A percentile compares a stretch with the other conserved stretches of the same genome.
Conservation (phyloP, 805 yeast genomes). For the Metschnikowia picachoensis region DNA sequence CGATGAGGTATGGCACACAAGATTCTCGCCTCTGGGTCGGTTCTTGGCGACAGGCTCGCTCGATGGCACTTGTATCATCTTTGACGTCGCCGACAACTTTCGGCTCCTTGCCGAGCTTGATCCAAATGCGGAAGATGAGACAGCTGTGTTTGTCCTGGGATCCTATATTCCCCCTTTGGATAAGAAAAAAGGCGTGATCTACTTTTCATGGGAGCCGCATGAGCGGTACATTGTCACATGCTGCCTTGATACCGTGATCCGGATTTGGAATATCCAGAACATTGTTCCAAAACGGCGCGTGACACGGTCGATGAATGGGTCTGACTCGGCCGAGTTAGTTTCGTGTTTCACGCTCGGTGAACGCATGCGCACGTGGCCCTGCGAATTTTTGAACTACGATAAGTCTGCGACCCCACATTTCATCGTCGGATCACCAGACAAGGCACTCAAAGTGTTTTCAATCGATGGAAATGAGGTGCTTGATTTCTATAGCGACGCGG, state of each 20-base stretch:
- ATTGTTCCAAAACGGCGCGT: conserved; percentile 22
- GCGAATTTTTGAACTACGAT: conserved; percentile 62
- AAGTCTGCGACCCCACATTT: conserved; percentile 39
- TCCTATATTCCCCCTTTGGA: conserved; percentile 24
- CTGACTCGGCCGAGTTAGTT: conserved; percentile 16
- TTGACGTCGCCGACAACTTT: conserved; percentile 52
- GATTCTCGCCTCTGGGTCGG: conserved; percentile 74
- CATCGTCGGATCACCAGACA: conserved; percentile 75
- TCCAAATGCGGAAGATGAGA: conserved; percentile 26
- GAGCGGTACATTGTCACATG: conserved; percentile 66
- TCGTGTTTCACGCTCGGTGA: conserved; percentile 40
- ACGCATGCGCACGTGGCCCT: conserved; percentile 40
- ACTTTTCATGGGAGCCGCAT: conserved; percentile 72
- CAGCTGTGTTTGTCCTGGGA: conserved; percentile 24
- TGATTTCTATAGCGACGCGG: conserved; percentile 39
- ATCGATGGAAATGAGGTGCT: conserved; percentile 38
- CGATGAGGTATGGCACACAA: conserved; percentile 81
- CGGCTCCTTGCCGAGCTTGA: conserved; percentile 28
- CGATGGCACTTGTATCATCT: conserved; percentile 61
- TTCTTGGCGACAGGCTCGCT: conserved; percentile 74
- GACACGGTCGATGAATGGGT: conserved; percentile 25
- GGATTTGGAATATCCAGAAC: conserved; percentile 61
- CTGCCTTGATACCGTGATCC: conserved; percentile 65
- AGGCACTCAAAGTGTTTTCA: conserved; percentile 42
- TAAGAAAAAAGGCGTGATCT: conserved; percentile 41